A percentile compares a stretch with the other conserved stretches of the same genome.
These are phyloP conservation scores for Eimeria sp. DNA, from an alignment of 169 alveolate species.

Conservation along the genomic window DNA sequence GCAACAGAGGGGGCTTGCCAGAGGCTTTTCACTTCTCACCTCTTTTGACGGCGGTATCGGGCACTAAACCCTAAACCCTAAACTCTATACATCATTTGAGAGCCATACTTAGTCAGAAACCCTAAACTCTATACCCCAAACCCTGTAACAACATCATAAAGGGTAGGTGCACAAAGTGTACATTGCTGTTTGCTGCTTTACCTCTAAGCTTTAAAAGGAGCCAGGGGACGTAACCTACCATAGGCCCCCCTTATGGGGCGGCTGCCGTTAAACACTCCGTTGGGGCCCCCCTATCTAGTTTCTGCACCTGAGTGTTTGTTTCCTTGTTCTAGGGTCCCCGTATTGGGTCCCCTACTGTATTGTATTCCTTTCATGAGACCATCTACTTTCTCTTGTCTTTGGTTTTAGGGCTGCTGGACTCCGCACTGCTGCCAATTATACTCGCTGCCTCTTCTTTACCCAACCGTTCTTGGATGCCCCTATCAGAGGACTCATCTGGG, in stretches of 20 bases:
- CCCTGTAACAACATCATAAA: background rate
- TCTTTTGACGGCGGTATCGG: slow-evolving; percentile 52
- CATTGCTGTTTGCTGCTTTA: background rate
- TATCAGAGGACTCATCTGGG: background rate
- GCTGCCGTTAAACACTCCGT: background rate
- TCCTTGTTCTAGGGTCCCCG: background rate
- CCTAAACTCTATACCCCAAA: slow-evolving; percentile 34
- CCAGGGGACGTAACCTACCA: background rate
- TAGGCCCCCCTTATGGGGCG: background rate
- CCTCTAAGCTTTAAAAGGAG: background rate
- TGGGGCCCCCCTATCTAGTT: slow-evolving; percentile 20
- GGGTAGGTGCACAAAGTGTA: background rate
- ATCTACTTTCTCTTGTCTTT: background rate
- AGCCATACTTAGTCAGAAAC: background rate
- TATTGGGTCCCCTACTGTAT: background rate
- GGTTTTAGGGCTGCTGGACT: slow-evolving; percentile 30
- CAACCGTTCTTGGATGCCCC: background rate
- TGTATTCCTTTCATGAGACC: background rate
- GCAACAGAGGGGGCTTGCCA: slow-evolving; percentile 54
- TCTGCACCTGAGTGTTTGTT: background rate
- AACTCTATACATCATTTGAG: background rate
- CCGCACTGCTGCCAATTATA: slow-evolving; percentile 60
- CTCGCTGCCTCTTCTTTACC: slow-evolving; percentile 4
- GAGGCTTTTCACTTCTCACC: slow-evolving; percentile 24
- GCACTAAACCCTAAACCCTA: slow-evolving; percentile 53